phyloP scores from a whole-genome alignment of 2,329 filamentous ascomycete genomes.

The Penicillium crustosum region DNA sequence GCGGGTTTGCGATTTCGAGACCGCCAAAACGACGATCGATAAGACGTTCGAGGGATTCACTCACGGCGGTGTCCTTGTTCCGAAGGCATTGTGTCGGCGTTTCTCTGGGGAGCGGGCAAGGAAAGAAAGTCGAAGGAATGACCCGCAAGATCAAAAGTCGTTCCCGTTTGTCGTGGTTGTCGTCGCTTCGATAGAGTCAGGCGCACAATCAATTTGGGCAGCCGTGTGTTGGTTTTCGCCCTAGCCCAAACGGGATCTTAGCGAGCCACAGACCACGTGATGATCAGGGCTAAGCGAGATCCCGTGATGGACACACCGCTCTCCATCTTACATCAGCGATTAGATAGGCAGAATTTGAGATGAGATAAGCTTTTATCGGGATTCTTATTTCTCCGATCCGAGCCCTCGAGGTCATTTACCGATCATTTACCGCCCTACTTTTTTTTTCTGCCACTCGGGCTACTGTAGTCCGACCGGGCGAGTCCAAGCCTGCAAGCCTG shows the following conservation, averaged over 20 bases:
- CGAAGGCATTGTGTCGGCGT: slow-evolving; percentile 75
- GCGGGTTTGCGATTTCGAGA: slow-evolving; percentile 13
- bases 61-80: slow-evolving; percentile 86
- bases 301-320: slow-evolving; percentile 15
- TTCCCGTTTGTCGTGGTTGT: slow-evolving; percentile 43
- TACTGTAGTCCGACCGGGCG: slow-evolving; percentile 33
- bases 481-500: slow-evolving; percentile 8
- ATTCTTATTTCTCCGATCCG: slow-evolving; percentile 6
- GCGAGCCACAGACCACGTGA: slow-evolving; percentile 24
- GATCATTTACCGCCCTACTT: not conserved
- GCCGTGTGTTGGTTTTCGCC: slow-evolving; percentile 27
- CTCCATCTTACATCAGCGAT: slow-evolving; percentile 22
- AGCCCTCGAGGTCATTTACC: not conserved
- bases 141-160: slow-evolving; percentile 32
- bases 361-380: not conserved
- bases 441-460: slow-evolving; percentile 27
- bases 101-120: slow-evolving; percentile 44
- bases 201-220: slow-evolving; percentile 42
- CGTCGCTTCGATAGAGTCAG: slow-evolving; percentile 41
- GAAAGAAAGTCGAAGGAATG: slow-evolving; percentile 44
- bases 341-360: slow-evolving; percentile 20
- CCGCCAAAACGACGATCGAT: slow-evolving; percentile 17
- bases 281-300: slow-evolving; percentile 35
- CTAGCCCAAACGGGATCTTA: slow-evolving; percentile 41
- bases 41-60: slow-evolving; percentile 43